Evolutionary conservation across 768 basidiomycete genomes (phyloP), one percentile per base, ranked within the genome.

Genomic region (Auricularia cornea): DNA sequence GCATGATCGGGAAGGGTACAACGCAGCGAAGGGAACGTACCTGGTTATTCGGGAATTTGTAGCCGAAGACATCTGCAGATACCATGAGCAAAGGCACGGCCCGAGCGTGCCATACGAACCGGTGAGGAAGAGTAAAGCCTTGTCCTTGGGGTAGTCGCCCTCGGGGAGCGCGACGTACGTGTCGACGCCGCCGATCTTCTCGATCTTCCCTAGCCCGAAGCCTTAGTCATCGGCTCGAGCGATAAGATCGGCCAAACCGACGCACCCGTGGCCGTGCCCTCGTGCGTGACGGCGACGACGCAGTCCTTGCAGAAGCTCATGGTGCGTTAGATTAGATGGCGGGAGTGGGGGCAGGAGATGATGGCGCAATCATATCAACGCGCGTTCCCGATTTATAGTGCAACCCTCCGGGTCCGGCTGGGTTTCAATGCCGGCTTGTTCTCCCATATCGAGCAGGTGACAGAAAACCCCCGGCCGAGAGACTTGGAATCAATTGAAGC

Each of bases 281-380:
- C 74, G 60, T 76, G 73, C 61, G 70, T 72, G 57, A 75, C 73
- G 48, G 73, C 76, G 75, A 38, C 76, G 62, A 85, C 64, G 63
- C 86, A 88, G 67, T 87, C 71, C 63, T 78, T 74, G 73, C 84
- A 84, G 64, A 83, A 74, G 71, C 79, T 80, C 83, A 84, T 84
- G 59, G 20, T 48, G 16, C 10, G 35, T 38, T 10, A 14, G 16
- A 10, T 38, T 38, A 8, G 35, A 38, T 38, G 35, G 35, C 35
- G 35, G 35, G 8, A 14, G 0, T 38, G 35, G 0, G 35, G 35
- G 35, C 35, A 38, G 35, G 35, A 38, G 35, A n/a, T n/a, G n/a
- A n/a, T n/a, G n/a, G n/a, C n/a, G n/a, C n/a, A n/a, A n/a, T n/a
- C n/a, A n/a, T n/a, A n/a, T n/a, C n/a, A n/a, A n/a, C n/a, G n/a